These are phyloP conservation scores for Lanmaoa rubissima DNA, from an alignment of 768 basidiomycete genomes.

Conservation along the genomic window DNA sequence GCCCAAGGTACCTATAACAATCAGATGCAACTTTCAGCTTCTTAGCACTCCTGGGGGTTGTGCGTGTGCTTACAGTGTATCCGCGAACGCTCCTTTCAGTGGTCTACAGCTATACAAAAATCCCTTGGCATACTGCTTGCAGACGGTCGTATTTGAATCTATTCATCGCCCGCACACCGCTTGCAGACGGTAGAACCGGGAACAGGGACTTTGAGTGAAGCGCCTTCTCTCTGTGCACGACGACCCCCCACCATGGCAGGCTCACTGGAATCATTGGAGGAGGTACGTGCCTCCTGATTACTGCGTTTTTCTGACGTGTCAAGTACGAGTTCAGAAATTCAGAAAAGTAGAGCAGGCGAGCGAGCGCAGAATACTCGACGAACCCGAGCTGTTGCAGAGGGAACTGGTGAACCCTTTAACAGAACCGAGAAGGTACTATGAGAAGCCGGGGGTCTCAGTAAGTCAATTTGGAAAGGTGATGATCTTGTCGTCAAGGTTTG, in stretches of 20 bases:
- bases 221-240: neutral
- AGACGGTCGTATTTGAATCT: conserved; percentile 2
- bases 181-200: neutral
- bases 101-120: neutral
- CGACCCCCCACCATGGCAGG: conserved; percentile 15
- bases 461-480: conserved; percentile 61
- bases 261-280: conserved; percentile 30
- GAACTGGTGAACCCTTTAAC: conserved; percentile 21
- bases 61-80: neutral
- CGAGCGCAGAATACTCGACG: conserved; percentile 46
- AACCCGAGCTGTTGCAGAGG: conserved; percentile 16
- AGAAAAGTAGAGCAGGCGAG: conserved; percentile 56
- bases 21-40: conserved; percentile 15
- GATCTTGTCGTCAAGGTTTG: neutral
- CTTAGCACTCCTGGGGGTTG: neutral
- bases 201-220: neutral
- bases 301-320: neutral
- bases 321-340: conserved; percentile 45
- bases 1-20: neutral
- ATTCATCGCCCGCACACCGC: conserved; percentile 10
- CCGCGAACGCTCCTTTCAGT: neutral
- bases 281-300: conserved; percentile 17
- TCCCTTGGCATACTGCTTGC: neutral
- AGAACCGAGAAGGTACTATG: conserved; percentile 32
- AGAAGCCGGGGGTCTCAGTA: conserved; percentile 54